A percentile compares a stretch with the other conserved stretches of the same genome.
These are phyloP conservation scores for Triticum urartu DNA, from an alignment of 176 grass and related monocot genomes.

Conservation along the genomic window DNA sequence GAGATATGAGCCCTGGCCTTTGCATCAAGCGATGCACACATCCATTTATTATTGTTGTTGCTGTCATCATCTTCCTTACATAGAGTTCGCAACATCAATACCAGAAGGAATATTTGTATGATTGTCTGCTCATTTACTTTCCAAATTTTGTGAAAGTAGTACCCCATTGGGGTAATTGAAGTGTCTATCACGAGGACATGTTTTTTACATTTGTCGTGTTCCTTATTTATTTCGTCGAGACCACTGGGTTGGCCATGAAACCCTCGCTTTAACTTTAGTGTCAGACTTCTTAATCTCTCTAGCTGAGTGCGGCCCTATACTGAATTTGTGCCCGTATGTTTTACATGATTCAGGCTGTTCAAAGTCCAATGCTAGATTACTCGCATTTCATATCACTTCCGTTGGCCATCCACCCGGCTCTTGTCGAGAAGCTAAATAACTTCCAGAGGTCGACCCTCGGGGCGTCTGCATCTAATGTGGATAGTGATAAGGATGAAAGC, in stretches of 20 bases:
- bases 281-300: neutral
- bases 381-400: conserved; percentile 96
- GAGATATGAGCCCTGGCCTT: too few species aligned
- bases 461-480: conserved; percentile 21
- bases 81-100: too few species aligned
- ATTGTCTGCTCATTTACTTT: neutral
- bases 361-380: conserved; percentile 77
- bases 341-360: conserved; percentile 55
- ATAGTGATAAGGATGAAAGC: conserved; percentile 43
- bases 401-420: conserved; percentile 70
- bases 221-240: neutral
- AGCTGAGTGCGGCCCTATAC: neutral
- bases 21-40: too few species aligned
- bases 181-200: neutral
- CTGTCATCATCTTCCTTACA: too few species aligned
- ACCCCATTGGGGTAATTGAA: neutral
- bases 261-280: neutral
- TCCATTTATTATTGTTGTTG: too few species aligned
- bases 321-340: neutral
- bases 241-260: neutral
- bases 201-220: neutral
- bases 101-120: neutral
- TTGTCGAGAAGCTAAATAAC: conserved; percentile 63
- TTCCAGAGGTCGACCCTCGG: conserved; percentile 78
- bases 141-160: neutral